Base-by-base conservation (phyloP, 345 rosid genomes). In the Gossypium raimondii region DNA sequence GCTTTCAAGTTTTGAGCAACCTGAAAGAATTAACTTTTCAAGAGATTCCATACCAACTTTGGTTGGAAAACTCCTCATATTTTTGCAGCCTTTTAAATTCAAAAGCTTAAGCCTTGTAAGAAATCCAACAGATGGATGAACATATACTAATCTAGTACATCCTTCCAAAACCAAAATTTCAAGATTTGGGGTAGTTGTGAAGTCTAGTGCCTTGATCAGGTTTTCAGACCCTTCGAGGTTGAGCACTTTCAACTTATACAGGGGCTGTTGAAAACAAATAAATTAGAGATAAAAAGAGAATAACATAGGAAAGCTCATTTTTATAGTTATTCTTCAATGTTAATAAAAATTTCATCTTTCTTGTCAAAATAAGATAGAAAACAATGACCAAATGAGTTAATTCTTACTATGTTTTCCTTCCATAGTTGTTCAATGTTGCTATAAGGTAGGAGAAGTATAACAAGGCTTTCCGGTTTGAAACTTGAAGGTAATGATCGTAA, bases 401-500 rank as follows among this genome's bases (percentile, higher is more conserved):
- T 55, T 25, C 44, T 64, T 74, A 85, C 85, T 65, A 9, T 64
- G 2, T 51, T 60, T 34, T 73, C 77, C 45, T 63, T 48, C 87
- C 87, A 82, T 34, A 82, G 81, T 20, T 72, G 57, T 65, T 80
- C 18, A 44, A 85, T 74, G 18, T 29, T 3, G 58, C 87, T 82
- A n/a, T 63, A 24, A 43, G 69, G 29, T 73, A 82, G 34, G 57
- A 67, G 29, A 72, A 82, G 77, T 65, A 64, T 79, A 72, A 79
- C 78, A 68, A 85, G 84, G 34, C 53, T 78, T 22, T 80, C 70
- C 0, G 67, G 70, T 71, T 45, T 34, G 63, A 82, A 77, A 10
- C 63, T 66, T 27, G 81, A 72, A 70, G 86, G 84, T 78, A 85
- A 20, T 24, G 80, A 51, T 68, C 69, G 73, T 12, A 70, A 74